phyloP scores from a whole-genome alignment of 78 protist species.

The Guillardia theta region DNA sequence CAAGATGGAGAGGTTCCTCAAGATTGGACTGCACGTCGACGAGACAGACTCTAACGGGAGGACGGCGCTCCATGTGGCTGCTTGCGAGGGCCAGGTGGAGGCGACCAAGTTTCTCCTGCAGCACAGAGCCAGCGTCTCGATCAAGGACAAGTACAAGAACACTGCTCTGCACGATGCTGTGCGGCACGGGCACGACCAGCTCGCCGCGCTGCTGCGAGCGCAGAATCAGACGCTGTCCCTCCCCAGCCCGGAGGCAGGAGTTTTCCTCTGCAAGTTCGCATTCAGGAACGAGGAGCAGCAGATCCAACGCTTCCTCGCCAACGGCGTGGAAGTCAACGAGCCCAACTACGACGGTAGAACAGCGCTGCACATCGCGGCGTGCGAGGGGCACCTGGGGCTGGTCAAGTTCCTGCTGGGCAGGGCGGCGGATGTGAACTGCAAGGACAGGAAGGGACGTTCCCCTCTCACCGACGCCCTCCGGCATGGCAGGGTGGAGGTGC shows the following conservation, averaged over 20 bases:
- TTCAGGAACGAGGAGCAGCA: background rate
- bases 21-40: background rate
- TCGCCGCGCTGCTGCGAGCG: too few species aligned
- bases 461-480: conserved; percentile 32
- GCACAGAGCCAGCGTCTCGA: background rate
- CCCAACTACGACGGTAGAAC: background rate
- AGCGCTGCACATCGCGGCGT: background rate
- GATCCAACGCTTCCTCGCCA: background rate
- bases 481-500: background rate
- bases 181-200: conserved; percentile 20
- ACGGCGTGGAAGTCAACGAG: background rate
- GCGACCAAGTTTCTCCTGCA: background rate
- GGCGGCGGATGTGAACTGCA: background rate
- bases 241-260: too few species aligned
- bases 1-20: background rate
- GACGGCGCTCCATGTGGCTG: background rate
- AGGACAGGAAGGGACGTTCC: background rate
- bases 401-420: background rate
- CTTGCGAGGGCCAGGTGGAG: background rate
- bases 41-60: background rate
- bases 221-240: too few species aligned
- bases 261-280: background rate
- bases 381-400: background rate
- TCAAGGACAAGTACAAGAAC: background rate
- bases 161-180: conserved; percentile 21